Evolutionary conservation across 2,329 filamentous ascomycete species (phyloP).

Genomic region (Dactylellina cionopaga): DNA sequence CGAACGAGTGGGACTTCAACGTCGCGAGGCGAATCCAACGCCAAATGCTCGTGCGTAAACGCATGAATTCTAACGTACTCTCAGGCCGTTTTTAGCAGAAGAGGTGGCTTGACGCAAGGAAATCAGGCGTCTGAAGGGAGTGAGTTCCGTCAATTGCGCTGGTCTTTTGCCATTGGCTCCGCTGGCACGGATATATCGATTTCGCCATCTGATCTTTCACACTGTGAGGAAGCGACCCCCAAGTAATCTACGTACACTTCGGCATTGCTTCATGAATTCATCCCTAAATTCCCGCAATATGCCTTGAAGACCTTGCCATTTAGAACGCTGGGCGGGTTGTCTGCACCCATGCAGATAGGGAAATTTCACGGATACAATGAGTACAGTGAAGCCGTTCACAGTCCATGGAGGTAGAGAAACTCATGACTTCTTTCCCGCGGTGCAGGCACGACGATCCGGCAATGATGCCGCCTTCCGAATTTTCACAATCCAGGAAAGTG

Average conservation of each 20-base stretch:
- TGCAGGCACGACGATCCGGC: slow-evolving; percentile 52
- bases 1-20: slow-evolving; percentile 32
- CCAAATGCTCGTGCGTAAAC: background rate
- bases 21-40: slow-evolving; percentile 33
- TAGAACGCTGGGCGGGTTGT: background rate
- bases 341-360: slow-evolving; percentile 18
- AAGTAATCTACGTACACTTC: background rate
- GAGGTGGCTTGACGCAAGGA: slow-evolving; percentile 3
- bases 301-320: slow-evolving; percentile 25
- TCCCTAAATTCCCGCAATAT: slow-evolving; percentile 48
- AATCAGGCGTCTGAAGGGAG: slow-evolving; percentile 2
- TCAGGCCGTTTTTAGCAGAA: slow-evolving; percentile 1
- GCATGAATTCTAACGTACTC: background rate
- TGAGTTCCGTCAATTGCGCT: slow-evolving; percentile 18
- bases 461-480: slow-evolving; percentile 37
- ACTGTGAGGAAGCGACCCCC: background rate
- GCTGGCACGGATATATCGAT: slow-evolving; percentile 30
- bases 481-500: slow-evolving; percentile 44
- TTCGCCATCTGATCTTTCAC: slow-evolving; percentile 13
- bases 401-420: slow-evolving; percentile 2
- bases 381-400: slow-evolving; percentile 4
- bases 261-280: slow-evolving; percentile 14
- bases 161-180: slow-evolving; percentile 1
- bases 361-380: slow-evolving; percentile 28
- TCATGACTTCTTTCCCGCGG: slow-evolving; percentile 36